phyloP scores from a whole-genome alignment of 1,284 basidiomycete genomes.

The Ganoderma boninense region DNA sequence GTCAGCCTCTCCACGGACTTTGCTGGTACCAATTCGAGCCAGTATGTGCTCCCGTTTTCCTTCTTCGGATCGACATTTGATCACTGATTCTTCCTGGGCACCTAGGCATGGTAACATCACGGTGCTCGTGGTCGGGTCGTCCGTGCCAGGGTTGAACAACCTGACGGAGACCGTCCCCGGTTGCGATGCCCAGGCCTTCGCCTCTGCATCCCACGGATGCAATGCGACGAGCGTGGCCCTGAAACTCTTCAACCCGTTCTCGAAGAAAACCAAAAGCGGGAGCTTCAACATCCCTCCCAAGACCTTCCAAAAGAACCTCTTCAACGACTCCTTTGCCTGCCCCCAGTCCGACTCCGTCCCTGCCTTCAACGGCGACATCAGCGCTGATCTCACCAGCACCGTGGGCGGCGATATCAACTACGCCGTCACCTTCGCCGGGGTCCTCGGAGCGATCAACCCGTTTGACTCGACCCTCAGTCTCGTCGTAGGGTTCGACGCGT shows the following conservation, averaged over 20 bases:
- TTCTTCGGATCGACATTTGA: neutral
- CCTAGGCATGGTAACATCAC: conserved; percentile 5
- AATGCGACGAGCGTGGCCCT: neutral
- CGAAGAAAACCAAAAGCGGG: neutral
- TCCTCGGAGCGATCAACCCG: neutral
- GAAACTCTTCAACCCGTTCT: neutral
- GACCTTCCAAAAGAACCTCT: neutral
- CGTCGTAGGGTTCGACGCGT: conserved; percentile 2
- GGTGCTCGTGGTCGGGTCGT: neutral
- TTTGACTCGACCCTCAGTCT: neutral
- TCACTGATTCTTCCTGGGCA: neutral
- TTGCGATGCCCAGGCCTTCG: neutral
- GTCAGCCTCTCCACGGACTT: conserved; percentile 54
- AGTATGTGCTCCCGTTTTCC: conserved; percentile 28
- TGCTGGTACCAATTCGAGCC: conserved; percentile 42
- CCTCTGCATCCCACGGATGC: neutral
- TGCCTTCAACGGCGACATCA: neutral
- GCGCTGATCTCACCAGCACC: neutral
- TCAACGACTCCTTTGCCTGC: conserved; percentile 4
- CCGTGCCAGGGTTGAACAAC: neutral
- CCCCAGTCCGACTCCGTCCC: neutral
- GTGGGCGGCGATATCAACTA: conserved; percentile 4
- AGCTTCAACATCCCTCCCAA: conserved; percentile 11
- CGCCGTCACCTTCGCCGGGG: neutral
- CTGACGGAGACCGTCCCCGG: neutral